Conservation (phyloP, 2,329 filamentous ascomycete genomes). For the Pseudogymnoascus sp. region DNA sequence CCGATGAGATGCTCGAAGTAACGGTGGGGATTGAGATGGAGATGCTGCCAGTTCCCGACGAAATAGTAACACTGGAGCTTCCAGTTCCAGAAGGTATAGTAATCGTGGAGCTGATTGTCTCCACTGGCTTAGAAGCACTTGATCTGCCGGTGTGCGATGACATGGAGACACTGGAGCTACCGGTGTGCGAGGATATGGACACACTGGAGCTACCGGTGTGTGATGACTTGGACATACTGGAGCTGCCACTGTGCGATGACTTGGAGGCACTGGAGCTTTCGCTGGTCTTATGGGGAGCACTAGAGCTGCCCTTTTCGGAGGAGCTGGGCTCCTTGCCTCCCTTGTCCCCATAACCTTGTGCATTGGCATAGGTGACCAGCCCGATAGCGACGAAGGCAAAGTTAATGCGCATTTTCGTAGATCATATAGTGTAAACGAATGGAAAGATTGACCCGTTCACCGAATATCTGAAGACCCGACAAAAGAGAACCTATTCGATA, state of each 20-base stretch:
- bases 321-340: not conserved
- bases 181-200: not conserved
- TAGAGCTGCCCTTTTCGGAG: not conserved
- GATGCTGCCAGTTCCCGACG: not conserved
- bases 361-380: not conserved
- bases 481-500: not conserved
- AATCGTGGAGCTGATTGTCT: not conserved
- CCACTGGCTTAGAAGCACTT: not conserved
- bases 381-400: not conserved
- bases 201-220: not conserved
- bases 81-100: not conserved
- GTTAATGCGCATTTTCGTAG: conserved; percentile 7
- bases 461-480: conserved; percentile 1
- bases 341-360: not conserved
- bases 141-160: not conserved
- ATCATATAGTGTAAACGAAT: conserved; percentile 2
- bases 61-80: not conserved
- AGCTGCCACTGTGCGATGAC: not conserved
- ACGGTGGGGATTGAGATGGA: not conserved
- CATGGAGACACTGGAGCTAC: not conserved
- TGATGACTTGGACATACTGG: not conserved
- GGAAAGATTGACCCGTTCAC: conserved; percentile 5
- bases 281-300: not conserved
- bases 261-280: not conserved
- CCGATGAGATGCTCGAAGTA: not conserved